A percentile compares a stretch with the other conserved stretches of the same genome.
phyloP scores from a whole-genome alignment of 148 eudicot genomes.

The Silene conica region DNA sequence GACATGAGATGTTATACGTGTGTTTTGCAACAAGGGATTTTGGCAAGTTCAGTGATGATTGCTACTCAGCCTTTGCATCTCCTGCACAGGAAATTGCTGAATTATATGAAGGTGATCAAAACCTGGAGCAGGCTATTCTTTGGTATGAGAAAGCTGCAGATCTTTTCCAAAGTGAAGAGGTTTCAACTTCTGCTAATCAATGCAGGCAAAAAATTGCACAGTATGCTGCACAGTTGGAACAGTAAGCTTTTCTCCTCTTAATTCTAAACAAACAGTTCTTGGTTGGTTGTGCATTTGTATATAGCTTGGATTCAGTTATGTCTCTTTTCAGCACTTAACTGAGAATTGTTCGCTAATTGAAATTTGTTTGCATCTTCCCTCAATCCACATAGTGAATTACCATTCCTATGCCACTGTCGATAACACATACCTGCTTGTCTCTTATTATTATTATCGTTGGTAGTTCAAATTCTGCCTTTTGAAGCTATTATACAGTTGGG shows the following conservation, averaged over 20 bases:
- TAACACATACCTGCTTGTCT: too few relatives aligned
- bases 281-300: not conserved
- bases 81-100: constrained; percentile 66
- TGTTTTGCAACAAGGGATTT: not conserved
- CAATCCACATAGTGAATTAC: not conserved
- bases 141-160: constrained; percentile 68
- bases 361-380: not conserved
- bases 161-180: constrained; percentile 68
- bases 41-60: not conserved
- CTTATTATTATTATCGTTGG: too few relatives aligned
- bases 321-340: not conserved
- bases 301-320: not conserved
- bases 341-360: too few relatives aligned
- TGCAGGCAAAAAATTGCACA: constrained; percentile 77
- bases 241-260: constrained; percentile 38
- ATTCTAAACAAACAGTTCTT: not conserved
- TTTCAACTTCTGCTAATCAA: constrained; percentile 65
- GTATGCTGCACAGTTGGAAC: constrained; percentile 68
- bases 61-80: constrained; percentile 6
- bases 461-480: too few relatives aligned
- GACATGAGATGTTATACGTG: not conserved
- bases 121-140: constrained; percentile 49
- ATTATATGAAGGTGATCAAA: constrained; percentile 48
- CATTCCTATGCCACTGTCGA: not conserved
- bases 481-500: too few relatives aligned